phyloP scores from a whole-genome alignment of 2,329 filamentous ascomycete genomes.

The Cytospora chrysosperma region DNA sequence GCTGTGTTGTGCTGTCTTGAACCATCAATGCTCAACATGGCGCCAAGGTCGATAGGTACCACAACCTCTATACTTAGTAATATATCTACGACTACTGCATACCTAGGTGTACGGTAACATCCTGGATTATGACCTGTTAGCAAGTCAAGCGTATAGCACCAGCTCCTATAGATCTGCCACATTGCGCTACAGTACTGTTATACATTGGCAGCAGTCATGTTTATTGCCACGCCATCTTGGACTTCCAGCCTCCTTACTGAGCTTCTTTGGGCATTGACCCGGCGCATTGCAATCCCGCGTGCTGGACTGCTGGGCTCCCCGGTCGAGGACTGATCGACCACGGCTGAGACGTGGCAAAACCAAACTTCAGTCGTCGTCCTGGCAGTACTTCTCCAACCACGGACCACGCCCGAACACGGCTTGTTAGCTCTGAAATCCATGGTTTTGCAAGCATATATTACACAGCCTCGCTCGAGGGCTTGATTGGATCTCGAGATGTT shows the following conservation, averaged over 20 bases:
- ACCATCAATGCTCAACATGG: neutral
- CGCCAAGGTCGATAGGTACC: neutral
- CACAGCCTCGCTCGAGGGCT: neutral
- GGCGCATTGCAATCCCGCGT: neutral
- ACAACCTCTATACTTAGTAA: neutral
- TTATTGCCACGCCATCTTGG: neutral
- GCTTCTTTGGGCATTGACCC: neutral
- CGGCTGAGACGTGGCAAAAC: constrained; percentile 13
- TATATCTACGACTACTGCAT: neutral
- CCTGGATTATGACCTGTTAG: constrained; percentile 4
- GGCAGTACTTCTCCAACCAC: neutral
- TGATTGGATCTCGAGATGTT: constrained; percentile 5
- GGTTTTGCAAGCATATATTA: neutral
- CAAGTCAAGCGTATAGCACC: neutral
- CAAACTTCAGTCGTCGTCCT: constrained; percentile 2
- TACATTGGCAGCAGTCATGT: neutral
- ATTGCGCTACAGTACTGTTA: neutral
- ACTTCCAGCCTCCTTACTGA: neutral
- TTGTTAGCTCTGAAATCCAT: neutral
- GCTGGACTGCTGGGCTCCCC: constrained; percentile 1
- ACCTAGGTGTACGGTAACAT: constrained; percentile 1
- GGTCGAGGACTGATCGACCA: constrained; percentile 15
- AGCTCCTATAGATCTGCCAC: neutral
- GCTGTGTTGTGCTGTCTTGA: neutral
- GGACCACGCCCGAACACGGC: neutral